A percentile compares a stretch with the other conserved stretches of the same genome.
phyloP scores from a whole-genome alignment of 2,329 filamentous ascomycete species.

The Cytospora mali region DNA sequence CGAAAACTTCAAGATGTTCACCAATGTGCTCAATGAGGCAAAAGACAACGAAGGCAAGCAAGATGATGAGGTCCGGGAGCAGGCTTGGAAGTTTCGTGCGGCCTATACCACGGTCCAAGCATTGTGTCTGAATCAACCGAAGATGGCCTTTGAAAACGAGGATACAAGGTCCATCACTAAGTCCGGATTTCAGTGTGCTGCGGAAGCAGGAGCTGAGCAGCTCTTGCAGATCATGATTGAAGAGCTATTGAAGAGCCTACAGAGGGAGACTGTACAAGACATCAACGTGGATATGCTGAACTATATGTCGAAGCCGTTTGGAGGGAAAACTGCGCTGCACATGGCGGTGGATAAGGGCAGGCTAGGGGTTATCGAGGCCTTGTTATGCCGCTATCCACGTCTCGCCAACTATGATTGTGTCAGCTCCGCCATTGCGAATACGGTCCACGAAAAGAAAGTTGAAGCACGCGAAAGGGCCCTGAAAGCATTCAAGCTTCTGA shows the following conservation, averaged over 20 bases:
- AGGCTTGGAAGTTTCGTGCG: neutral
- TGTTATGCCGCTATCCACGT: neutral
- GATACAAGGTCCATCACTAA: neutral
- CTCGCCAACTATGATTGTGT: neutral
- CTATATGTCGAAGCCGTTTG: neutral
- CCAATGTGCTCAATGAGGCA: no score
- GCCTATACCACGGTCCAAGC: neutral
- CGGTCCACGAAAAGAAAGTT: neutral
- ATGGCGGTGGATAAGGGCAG: neutral
- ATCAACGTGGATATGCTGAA: neutral
- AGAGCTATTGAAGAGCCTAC: neutral
- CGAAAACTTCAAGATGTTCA: no score
- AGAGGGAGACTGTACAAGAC: no score
- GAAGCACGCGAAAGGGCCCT: neutral
- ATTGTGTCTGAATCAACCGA: neutral
- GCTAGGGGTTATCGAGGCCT: neutral
- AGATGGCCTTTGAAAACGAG: neutral
- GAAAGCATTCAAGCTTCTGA: neutral
- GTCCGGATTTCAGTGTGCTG: neutral
- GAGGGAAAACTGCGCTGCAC: neutral
- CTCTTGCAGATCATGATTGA: neutral
- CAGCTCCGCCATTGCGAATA: neutral
- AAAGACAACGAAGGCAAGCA: neutral
- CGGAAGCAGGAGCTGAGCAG: neutral
- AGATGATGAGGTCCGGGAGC: neutral